Base-by-base conservation (phyloP, 2,329 filamentous ascomycete species). In the Fusarium sp. region DNA sequence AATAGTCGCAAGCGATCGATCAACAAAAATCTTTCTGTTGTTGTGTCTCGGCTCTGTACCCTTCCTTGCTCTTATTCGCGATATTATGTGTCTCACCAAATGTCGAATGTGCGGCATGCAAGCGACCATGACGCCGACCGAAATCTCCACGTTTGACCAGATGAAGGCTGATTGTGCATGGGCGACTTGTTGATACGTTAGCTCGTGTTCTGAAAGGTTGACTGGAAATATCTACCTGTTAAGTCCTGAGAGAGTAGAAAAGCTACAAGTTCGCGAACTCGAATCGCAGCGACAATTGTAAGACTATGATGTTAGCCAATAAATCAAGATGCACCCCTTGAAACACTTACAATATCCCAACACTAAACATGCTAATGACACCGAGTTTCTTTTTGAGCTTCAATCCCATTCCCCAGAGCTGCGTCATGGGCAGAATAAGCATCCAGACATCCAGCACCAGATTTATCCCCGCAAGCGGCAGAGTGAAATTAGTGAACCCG, bases 301-400 rank as follows among this genome's bases (percentile, higher is more conserved):
- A 73, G 70, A 28, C 71, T 71, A 1, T 3, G 1, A 2, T 7
- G 9, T 73, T 3, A 70, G 61, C 3, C 12, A 4, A n/a, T 10
- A 22, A n/a, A 18, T 2, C 3, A 5, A 1, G 1, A 17, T 14
- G 2, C 5, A 14, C 17, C 1, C 1, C 1, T 8, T 15, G 3
- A 4, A 14, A 0, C 1, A 64, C 66, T 58, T 6, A 74, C 71
- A 74, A 74, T 6, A 74, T 38, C 10, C 71, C 70, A 44, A 69
- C 67, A 4, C 71, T 68, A 0, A 73, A 73, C 70, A 73, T 73
- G 17, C 66, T 68, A 10, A 73, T 60, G 4, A 71, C 71, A 2
- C 58, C 66, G 12, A 73, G 24, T 12, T 73, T 73, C 41, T 71
- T 73, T 0, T 30, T 73, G 1, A 70, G 3, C 11, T 73, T 67